phyloP scores from a whole-genome alignment of 257 asterid species.

The Thymus mandschuricus region DNA sequence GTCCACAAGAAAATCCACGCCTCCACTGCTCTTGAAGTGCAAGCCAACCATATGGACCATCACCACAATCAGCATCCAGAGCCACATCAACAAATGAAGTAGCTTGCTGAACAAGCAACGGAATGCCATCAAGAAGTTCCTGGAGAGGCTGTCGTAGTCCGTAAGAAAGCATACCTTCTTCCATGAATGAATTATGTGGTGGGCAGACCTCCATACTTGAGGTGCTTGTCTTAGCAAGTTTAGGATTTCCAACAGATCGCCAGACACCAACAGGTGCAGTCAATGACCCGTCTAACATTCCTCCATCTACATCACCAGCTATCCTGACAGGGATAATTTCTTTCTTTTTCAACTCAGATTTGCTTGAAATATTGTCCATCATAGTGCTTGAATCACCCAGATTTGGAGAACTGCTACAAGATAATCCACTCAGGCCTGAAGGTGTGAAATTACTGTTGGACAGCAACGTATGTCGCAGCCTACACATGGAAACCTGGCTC shows the following conservation, averaged over 20 bases:
- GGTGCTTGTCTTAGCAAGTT: constrained; percentile 61
- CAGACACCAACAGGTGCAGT: constrained; percentile 97
- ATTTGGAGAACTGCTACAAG: constrained; percentile 58
- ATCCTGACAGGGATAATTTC: constrained; percentile 82
- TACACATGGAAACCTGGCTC: constrained; percentile 96
- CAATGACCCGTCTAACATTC: constrained; percentile 72
- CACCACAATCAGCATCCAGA: constrained; percentile 93
- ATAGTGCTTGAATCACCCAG: constrained; percentile 70
- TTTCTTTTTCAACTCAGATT: constrained; percentile 80
- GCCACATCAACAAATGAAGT: constrained; percentile 96
- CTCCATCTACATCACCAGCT: constrained; percentile 95
- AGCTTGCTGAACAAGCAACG: constrained; percentile 96
- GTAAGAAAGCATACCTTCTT: constrained; percentile 89
- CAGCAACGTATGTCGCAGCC: constrained; percentile 72
- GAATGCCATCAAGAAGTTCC: constrained; percentile 95
- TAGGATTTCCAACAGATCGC: constrained; percentile 86
- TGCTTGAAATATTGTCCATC: constrained; percentile 60
- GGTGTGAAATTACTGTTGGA: constrained; percentile 56
- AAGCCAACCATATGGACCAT: constrained; percentile 98
- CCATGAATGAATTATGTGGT: constrained; percentile 79
- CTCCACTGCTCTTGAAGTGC: constrained; percentile 97
- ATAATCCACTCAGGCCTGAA: constrained; percentile 58
- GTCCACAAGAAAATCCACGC: constrained; percentile 98
- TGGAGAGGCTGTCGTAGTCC: constrained; percentile 94
- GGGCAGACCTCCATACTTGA: constrained; percentile 71